Base-by-base conservation (phyloP, 257 asterid genomes). In the Solanum tarijense region DNA sequence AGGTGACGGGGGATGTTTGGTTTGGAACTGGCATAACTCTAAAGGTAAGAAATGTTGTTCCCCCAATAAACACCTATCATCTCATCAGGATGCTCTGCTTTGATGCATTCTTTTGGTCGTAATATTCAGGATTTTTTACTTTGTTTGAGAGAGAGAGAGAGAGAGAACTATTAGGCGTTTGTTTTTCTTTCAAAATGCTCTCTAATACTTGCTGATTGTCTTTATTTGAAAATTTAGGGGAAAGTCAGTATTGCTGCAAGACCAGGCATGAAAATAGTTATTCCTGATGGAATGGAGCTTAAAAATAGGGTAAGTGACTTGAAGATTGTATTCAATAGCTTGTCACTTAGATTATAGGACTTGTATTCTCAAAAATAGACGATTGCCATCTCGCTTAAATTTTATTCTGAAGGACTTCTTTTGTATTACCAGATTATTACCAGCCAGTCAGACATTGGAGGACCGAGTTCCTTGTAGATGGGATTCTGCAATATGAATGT, bases 1-100 rank as follows among this genome's bases (percentile, higher is more conserved):
- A 93, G 91, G 98, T 95, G 90, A 89, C 94, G 16, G 99, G 99
- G 90, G 94, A 96, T 93, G 98, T 96, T 90, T 95, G 95, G 97
- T 95, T 96, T 86, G 98, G 99, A 87, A 76, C 89, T 84, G 93
- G 89, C 85, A 84, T 94, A 48, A 93, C 94, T 88, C 98, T 95
- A 38, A 95, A 94, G 98, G 99, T 96, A 93, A 84, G 65, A 36
- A 21, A 41, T 25, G 82, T 74, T n/a, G n/a, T n/a, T n/a, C n/a
- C 3, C 21, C 43, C 12, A 25, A 66, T 25, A n/a, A 36, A 41
- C 7, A 27, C 81, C 55, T 85, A 36, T 36, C 31, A 7, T 84
- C 38, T 43, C 14, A 69, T 27, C 81, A 41, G 29, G 29, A 27
- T 27, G 46, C 68, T 55, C n/a, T 9, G 52, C 71, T n/a, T 27